These are phyloP conservation scores for Gracilaria domingensis DNA, from an alignment of 23 red algal species.

Conservation along the genomic window DNA sequence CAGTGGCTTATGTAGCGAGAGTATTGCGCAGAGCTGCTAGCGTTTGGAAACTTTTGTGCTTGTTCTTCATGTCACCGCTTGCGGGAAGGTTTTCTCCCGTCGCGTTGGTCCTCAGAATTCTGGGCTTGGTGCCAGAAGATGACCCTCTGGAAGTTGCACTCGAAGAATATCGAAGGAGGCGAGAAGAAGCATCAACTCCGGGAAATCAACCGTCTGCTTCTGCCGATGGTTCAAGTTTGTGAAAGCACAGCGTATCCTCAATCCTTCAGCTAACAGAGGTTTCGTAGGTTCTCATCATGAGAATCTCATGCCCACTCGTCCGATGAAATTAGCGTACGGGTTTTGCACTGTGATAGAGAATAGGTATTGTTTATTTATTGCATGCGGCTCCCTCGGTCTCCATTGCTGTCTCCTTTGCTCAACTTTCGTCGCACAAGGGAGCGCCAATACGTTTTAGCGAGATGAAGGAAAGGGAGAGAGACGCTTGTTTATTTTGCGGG, in stretches of 20 bases:
- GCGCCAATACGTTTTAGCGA: too few species aligned
- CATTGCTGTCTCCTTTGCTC: too few species aligned
- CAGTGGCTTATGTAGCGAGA: conserved; percentile 12
- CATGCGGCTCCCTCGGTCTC: too few species aligned
- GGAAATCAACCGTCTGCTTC: background rate
- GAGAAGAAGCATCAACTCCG: background rate
- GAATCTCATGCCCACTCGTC: too few species aligned
- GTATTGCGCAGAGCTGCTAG: background rate
- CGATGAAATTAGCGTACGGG: too few species aligned
- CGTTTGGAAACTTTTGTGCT: conserved; percentile 42
- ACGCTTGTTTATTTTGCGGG: too few species aligned
- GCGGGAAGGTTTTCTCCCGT: conserved; percentile 71
- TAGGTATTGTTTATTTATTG: too few species aligned
- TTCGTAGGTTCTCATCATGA: too few species aligned
- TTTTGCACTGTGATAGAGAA: too few species aligned
- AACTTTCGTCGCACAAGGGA: too few species aligned
- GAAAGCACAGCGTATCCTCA: background rate
- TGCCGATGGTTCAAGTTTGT: conserved; percentile 14
- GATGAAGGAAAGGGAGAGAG: too few species aligned
- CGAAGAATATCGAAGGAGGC: background rate
- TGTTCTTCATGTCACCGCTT: conserved; percentile 63
- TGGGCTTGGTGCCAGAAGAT: conserved; percentile 64
- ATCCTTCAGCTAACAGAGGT: background rate
- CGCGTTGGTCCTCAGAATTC: conserved; percentile 52
- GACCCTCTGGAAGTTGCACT: conserved; percentile 8